A percentile compares a stretch with the other conserved stretches of the same genome.
These are phyloP conservation scores for Penicillium fimorum DNA, from an alignment of 495 filamentous ascomycete species.

Conservation along the genomic window DNA sequence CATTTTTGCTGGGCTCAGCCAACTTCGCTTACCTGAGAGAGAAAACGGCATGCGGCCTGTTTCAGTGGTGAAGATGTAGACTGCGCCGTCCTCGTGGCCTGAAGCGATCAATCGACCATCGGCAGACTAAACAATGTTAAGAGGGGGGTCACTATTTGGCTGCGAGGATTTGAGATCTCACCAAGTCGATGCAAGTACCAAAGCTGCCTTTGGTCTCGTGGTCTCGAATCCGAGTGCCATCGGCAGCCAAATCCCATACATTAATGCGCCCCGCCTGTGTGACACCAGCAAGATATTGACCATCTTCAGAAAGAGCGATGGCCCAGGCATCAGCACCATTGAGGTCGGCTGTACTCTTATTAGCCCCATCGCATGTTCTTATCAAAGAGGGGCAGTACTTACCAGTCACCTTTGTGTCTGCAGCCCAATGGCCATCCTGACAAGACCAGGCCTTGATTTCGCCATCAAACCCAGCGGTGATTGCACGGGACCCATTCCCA, in stretches of 20 bases:
- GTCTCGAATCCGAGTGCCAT: conserved; percentile 62
- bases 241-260: conserved; percentile 71
- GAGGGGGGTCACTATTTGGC: conserved; percentile 1
- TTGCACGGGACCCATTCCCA: conserved; percentile 64
- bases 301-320: conserved; percentile 76
- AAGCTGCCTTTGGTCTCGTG: conserved; percentile 92
- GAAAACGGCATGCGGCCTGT: conserved; percentile 83
- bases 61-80: conserved; percentile 93
- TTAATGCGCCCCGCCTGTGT: conserved; percentile 82
- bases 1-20: background rate
- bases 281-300: conserved; percentile 75
- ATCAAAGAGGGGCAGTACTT: conserved; percentile 10
- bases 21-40: conserved; percentile 62
- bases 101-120: conserved; percentile 86
- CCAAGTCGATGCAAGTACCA: conserved; percentile 83
- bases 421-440: conserved; percentile 53
- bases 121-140: conserved; percentile 47
- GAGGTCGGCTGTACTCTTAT: conserved; percentile 19
- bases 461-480: conserved; percentile 83
- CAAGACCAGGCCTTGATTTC: conserved; percentile 77
- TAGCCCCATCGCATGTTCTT: conserved; percentile 4
- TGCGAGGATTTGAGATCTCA: conserved; percentile 28
- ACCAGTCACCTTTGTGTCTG: conserved; percentile 50
- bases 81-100: conserved; percentile 88
- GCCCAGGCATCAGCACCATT: conserved; percentile 70